Base-by-base conservation (phyloP, 495 filamentous ascomycete genomes). In the Penicillium egyptiacum region DNA sequence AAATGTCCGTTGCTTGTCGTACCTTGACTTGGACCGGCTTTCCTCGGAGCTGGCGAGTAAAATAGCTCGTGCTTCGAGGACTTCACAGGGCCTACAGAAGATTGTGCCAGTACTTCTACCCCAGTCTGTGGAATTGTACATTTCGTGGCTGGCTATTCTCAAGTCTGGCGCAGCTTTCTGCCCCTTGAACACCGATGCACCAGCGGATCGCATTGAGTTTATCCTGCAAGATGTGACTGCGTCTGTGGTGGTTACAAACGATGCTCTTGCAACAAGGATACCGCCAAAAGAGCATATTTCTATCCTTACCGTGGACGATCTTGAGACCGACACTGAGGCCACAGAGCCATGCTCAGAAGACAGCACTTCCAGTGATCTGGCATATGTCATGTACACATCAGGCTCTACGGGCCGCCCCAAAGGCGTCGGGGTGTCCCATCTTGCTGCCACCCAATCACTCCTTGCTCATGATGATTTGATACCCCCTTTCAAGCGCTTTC, bases 331-430 rank as follows among this genome's bases (percentile, higher is more conserved):
- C 19, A 14, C 26, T 7, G n/a, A 41, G 40, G 30, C 26, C n/a
- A 52, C 35, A 17, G 49, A 61, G 16, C 62, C 60, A 30, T 56
- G 45, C 25, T 22, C 55, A 11, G 55, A 50, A 31, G 5, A 50
- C 2, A 52, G 49, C 19, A 20, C 50, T 2, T 44, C 63, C 22
- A 62, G 60, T 2, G 79, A 89, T 60, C 63, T 90, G 7, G 92
- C 91, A 17, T 96, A 96, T 70, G 81, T 96, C 42, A 89, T 96
- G 83, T 96, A 96, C 63, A 96, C 92, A 1, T 91, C 87, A 14
- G 92, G 92, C 12, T 91, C 89, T 6, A 96, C 91, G 0, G 92
- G 92, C n/a, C 81, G 81, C 4, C 92, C 92, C 2, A 96, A 96
- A 73, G 92, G 92, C 0, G 92, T 96, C 2, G 77, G 77, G 0